Conservation (phyloP, 169 alveolate species). For the Eimeria acervulina region DNA sequence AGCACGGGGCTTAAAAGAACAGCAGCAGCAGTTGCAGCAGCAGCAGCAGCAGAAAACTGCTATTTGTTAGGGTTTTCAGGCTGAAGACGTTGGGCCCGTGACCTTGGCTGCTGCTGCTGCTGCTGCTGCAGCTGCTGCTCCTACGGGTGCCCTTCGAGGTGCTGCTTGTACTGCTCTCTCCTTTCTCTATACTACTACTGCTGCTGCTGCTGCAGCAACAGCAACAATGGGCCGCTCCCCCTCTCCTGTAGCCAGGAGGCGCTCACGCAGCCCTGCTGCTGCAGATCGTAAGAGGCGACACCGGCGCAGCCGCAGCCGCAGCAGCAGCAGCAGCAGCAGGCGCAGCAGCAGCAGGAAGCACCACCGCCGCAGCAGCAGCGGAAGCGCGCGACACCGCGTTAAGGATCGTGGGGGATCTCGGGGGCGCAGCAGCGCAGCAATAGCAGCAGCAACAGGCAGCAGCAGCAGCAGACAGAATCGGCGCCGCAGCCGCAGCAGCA, state of each 20-base stretch:
- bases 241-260: neutral
- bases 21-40: constrained; percentile 16
- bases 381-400: neutral
- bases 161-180: neutral
- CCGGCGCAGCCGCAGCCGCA: neutral
- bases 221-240: neutral
- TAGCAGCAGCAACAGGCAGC: neutral
- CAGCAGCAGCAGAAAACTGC: neutral
- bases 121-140: too few relatives aligned
- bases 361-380: neutral
- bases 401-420: neutral
- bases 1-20: neutral
- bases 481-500: too few relatives aligned
- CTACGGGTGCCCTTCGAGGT: neutral
- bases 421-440: constrained; percentile 4
- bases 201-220: constrained; percentile 23
- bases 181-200: constrained; percentile 3
- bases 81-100: too few relatives aligned
- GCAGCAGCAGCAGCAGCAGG: neutral
- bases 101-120: neutral
- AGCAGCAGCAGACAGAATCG: too few relatives aligned
- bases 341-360: neutral
- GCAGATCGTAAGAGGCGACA: neutral
- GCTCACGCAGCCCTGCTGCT: neutral
- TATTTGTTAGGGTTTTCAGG: too few relatives aligned